Evolutionary conservation across 1,139 yeast species (phyloP), one percentile per base, ranked within the genome.

Genomic region (Geotrichum klebahnii): DNA sequence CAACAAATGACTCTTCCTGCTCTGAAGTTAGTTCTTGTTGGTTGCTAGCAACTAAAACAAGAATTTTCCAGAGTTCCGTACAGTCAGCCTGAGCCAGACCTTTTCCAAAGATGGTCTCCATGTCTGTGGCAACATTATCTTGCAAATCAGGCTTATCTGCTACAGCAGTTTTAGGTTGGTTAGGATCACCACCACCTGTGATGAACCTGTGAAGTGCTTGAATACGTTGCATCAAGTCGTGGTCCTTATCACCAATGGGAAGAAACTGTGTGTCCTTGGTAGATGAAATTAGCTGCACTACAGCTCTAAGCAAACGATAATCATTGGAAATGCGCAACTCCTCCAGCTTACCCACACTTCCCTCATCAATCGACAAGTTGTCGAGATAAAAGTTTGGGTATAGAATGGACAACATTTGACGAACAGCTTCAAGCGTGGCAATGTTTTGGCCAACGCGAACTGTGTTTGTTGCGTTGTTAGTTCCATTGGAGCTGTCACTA

Each of bases 301-400:
- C 50, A 16, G 64, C 60, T 3, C 71, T 55, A 42, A 68, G 47
- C 29, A 66, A 57, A 46, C 59, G 59, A 56, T 67, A 68, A 51
- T 67, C 67, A 43, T 58, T 63, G 9, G 69, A 61, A 6, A 64
- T 63, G 23, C 68, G 61, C 44, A 67, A 59, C 55, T 67, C 69
- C 51, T 67, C 71, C 34, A 67, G 59, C 42, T 61, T 60, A n/a
- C 59, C 55, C 12, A 57, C 61, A 23, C 56, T 59, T 12, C 57
- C 50, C 37, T 64, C 68, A 32, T 63, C 63, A 20, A 63, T 56
- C 20, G 61, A 55, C 17, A 67, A 56, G 6, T 54, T 53, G 17
- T 56, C 61, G 16, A 62, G 55, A 20, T 54, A 53, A 37, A 57
- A 43, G 22, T 57, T 53, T 3, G 63, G 60, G 37, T 53, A 57